A percentile compares a stretch with the other conserved stretches of the same genome.
Conservation (phyloP, 2,329 filamentous ascomycete species). For the Diplodia mutila region DNA sequence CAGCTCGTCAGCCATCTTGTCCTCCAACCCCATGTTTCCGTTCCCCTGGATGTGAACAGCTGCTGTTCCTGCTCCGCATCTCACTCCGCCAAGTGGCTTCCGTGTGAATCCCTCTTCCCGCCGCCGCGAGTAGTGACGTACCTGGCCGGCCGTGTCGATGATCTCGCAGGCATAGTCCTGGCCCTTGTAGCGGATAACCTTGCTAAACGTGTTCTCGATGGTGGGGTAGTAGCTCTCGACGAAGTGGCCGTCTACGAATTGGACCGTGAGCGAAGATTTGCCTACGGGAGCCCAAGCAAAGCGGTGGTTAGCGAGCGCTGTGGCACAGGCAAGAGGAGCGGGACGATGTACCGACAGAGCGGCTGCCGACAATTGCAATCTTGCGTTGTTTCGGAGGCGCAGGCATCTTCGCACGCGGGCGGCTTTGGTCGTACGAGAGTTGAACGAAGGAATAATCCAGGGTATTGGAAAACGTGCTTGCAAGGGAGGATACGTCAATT, state of each 20-base stretch:
- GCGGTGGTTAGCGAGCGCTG: not conserved
- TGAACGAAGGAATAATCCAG: not conserved
- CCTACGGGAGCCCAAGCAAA: constrained; percentile 57
- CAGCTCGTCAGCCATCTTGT: constrained; percentile 31
- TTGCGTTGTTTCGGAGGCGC: constrained; percentile 84
- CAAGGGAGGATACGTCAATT: constrained; percentile 5
- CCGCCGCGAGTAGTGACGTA: constrained; percentile 47
- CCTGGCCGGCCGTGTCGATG: constrained; percentile 95
- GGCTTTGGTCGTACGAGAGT: not conserved
- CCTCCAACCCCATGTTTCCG: not conserved
- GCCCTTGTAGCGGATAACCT: constrained; percentile 88
- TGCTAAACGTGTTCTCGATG: constrained; percentile 98
- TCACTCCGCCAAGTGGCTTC: not conserved
- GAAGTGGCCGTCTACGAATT: constrained; percentile 96
- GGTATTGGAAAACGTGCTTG: not conserved
- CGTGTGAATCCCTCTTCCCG: not conserved
- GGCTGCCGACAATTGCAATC: constrained; percentile 92
- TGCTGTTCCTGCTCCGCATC: not conserved
- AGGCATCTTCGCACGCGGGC: constrained; percentile 57
- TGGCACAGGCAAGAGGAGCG: constrained; percentile 20
- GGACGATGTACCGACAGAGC: constrained; percentile 74
- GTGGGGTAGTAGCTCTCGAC: constrained; percentile 99
- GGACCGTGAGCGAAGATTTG: constrained; percentile 96
- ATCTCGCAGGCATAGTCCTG: constrained; percentile 97
- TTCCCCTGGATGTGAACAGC: not conserved